Percentiles rank a stretch among this genome's conserved stretches.
Evolutionary conservation across 208 protist genomes (phyloP).

Genomic region (Polymyxa betae): DNA sequence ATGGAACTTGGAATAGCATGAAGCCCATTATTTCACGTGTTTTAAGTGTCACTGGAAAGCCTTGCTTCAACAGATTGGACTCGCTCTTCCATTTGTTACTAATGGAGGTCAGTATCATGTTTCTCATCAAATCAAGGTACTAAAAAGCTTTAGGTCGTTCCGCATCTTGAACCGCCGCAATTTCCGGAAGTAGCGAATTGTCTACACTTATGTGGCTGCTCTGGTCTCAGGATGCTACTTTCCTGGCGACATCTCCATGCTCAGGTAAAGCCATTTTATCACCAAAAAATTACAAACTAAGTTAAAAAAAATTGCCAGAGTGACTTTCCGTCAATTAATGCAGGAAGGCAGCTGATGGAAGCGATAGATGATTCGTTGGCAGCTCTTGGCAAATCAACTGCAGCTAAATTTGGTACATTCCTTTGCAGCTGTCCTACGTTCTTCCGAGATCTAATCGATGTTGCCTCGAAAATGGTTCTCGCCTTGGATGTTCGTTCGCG

Average conservation of each 20-base stretch:
- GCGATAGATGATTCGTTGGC: slow-evolving; percentile 6
- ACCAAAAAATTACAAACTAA: not conserved
- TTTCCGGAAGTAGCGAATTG: not conserved
- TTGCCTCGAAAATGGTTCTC: not conserved
- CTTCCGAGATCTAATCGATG: not conserved
- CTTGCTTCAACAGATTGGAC: not conserved
- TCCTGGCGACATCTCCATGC: not conserved
- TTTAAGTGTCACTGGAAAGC: not conserved
- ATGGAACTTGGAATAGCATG: not conserved
- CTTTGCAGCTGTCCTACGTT: not conserved
- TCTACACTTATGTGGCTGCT: not conserved
- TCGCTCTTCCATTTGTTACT: not conserved
- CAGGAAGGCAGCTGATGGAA: not conserved
- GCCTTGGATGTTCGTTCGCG: not conserved
- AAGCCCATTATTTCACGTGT: not conserved
- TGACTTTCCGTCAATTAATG: not conserved
- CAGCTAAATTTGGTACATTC: not conserved
- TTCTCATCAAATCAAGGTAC: not conserved
- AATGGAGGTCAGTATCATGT: not conserved
- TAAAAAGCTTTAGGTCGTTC: not conserved
- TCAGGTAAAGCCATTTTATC: not conserved
- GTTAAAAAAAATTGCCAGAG: not conserved
- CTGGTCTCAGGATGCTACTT: not conserved
- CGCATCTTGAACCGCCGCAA: not conserved
- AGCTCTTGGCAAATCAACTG: not conserved